Percentiles rank a stretch among this genome's conserved stretches.
These are phyloP conservation scores for Globisporangium rhizosaccharum DNA, from an alignment of 352 stramenopile species.

Conservation along the genomic window DNA sequence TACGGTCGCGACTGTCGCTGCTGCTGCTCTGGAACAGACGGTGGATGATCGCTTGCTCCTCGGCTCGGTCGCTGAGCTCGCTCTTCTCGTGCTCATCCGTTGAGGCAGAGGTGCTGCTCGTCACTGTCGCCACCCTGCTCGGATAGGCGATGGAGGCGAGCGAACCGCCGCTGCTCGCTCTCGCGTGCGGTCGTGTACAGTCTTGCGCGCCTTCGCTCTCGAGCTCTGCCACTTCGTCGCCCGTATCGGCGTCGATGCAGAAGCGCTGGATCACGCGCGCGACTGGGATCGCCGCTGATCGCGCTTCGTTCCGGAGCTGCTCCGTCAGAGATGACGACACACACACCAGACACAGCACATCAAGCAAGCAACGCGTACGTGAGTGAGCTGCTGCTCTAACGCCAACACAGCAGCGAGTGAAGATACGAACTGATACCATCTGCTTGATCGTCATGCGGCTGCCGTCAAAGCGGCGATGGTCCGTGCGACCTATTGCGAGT, in stretches of 20 bases:
- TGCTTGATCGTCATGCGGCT: conserved; percentile 65
- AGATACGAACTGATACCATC: conserved; percentile 23
- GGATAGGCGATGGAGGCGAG: neutral
- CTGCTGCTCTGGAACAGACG: conserved; percentile 5
- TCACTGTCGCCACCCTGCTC: neutral
- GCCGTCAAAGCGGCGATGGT: conserved; percentile 38
- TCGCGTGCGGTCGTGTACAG: neutral
- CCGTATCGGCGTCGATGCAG: conserved; percentile 50
- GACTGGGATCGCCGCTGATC: conserved; percentile 33
- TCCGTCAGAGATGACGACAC: neutral
- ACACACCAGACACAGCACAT: neutral
- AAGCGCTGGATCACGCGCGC: conserved; percentile 36
- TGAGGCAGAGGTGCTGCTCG: no score
- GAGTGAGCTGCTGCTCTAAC: neutral
- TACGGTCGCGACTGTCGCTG: neutral
- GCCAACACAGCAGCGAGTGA: neutral
- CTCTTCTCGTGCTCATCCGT: neutral
- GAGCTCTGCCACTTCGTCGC: conserved; percentile 14
- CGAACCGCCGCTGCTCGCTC: neutral
- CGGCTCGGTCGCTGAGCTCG: neutral
- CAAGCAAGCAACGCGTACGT: neutral
- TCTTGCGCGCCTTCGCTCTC: neutral
- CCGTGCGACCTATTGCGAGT: neutral
- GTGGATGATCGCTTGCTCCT: conserved; percentile 10
- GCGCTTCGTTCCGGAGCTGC: conserved; percentile 34